A percentile compares a stretch with the other conserved stretches of the same genome.
These are phyloP conservation scores for Neopestalotiopsis sp. DNA, from an alignment of 2,329 filamentous ascomycete species.

Conservation along the genomic window DNA sequence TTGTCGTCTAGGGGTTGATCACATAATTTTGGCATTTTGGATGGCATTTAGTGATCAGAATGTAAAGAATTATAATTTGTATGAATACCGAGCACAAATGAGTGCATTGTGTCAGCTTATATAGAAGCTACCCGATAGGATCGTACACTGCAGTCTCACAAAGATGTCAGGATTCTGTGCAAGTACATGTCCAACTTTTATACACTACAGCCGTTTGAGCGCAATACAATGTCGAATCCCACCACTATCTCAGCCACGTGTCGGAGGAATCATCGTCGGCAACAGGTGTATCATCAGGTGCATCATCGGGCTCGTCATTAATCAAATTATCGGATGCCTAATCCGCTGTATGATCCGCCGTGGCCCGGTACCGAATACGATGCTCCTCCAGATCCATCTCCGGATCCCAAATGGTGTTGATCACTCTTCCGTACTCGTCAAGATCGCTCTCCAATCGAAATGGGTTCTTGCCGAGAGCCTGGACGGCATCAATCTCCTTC, in stretches of 20 bases:
- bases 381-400: conserved; percentile 11
- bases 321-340: neutral
- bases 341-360: neutral
- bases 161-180: neutral
- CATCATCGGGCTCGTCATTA: neutral
- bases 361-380: neutral
- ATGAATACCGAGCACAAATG: neutral
- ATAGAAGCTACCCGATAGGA: neutral
- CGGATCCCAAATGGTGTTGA: conserved; percentile 39
- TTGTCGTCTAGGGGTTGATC: no score
- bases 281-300: no score
- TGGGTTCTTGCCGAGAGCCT: conserved; percentile 53
- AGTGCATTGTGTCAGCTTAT: neutral
- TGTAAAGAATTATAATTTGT: no score
- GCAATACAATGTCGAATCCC: neutral
- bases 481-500: conserved; percentile 54
- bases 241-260: neutral
- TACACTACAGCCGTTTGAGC: no score
- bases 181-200: no score
- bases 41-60: no score
- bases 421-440: conserved; percentile 42
- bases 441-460: conserved; percentile 53
- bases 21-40: no score
- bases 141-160: neutral
- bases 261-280: no score